Conservation (phyloP, 2,329 filamentous ascomycete genomes). For the Penicillium sp. region DNA sequence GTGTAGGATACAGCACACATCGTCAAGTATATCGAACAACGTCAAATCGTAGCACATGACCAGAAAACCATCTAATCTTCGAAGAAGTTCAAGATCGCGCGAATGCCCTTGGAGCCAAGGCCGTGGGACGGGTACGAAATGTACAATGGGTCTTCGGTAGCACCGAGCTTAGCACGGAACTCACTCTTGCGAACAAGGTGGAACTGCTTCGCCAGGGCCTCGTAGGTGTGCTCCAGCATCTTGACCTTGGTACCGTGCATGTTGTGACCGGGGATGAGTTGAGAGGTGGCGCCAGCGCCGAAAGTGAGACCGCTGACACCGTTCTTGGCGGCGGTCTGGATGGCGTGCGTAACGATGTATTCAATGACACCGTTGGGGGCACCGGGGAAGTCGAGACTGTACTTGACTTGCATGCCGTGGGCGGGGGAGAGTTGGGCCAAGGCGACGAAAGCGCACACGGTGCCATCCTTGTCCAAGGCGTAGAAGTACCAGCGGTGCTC, state of each 20-base stretch:
- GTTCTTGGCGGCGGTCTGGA: conserved; percentile 60
- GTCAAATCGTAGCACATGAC: conserved; percentile 11
- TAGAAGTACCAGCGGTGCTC: conserved; percentile 85
- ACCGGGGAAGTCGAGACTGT: conserved; percentile 88
- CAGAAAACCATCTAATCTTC: conserved; percentile 55
- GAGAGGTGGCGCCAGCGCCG: conserved; percentile 75
- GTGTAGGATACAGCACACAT: background rate
- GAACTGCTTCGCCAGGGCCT: conserved; percentile 77
- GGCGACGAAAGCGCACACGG: conserved; percentile 75
- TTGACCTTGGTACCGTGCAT: conserved; percentile 77
- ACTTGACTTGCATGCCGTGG: conserved; percentile 93
- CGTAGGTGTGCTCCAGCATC: conserved; percentile 80
- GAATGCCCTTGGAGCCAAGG: conserved; percentile 76
- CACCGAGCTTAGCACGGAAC: conserved; percentile 89
- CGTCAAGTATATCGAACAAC: background rate
- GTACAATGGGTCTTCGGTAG: conserved; percentile 79
- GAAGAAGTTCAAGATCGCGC: conserved; percentile 89
- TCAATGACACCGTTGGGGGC: conserved; percentile 88
- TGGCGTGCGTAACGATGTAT: conserved; percentile 71
- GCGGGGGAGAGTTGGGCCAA: conserved; percentile 77
- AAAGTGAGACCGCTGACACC: conserved; percentile 76
- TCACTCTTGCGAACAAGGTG: conserved; percentile 81
- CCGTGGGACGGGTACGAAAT: conserved; percentile 89
- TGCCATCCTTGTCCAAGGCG: conserved; percentile 71
- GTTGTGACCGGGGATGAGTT: conserved; percentile 77